A percentile compares a stretch with the other conserved stretches of the same genome.
phyloP scores from a whole-genome alignment of 1,284 basidiomycete genomes.

The Kwoniella shivajii region DNA sequence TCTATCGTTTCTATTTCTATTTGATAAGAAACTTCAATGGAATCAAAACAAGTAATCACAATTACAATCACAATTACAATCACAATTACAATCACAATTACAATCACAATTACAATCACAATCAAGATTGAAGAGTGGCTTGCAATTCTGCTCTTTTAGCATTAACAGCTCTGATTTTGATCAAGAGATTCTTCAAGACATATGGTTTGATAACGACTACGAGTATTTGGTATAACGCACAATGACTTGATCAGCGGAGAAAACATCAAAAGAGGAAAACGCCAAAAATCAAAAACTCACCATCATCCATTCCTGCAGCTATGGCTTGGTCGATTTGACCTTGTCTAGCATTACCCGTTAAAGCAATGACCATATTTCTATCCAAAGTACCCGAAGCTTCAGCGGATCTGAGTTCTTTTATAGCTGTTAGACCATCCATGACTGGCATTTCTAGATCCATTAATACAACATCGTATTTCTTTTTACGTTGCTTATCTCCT shows the following conservation, averaged over 20 bases:
- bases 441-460: constrained; percentile 50
- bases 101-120: too few species aligned
- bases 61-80: too few species aligned
- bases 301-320: constrained; percentile 43
- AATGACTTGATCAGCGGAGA: neutral
- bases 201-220: constrained; percentile 45
- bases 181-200: constrained; percentile 32
- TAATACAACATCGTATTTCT: constrained; percentile 31
- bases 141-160: constrained; percentile 8
- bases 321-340: constrained; percentile 45
- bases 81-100: too few species aligned
- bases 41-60: too few species aligned
- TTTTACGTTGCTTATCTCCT: constrained; percentile 9
- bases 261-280: too few species aligned
- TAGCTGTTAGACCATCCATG: constrained; percentile 46
- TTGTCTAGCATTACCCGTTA: constrained; percentile 49
- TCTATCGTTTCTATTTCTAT: too few species aligned
- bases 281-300: constrained; percentile 25
- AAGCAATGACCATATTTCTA: constrained; percentile 38
- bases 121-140: too few species aligned
- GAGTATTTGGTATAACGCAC: neutral
- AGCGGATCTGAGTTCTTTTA: constrained; percentile 31
- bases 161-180: constrained; percentile 35
- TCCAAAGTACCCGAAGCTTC: constrained; percentile 34
- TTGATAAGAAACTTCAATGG: neutral